Conservation (phyloP, 176 grass and related monocot genomes). For the Carex cristatella region DNA sequence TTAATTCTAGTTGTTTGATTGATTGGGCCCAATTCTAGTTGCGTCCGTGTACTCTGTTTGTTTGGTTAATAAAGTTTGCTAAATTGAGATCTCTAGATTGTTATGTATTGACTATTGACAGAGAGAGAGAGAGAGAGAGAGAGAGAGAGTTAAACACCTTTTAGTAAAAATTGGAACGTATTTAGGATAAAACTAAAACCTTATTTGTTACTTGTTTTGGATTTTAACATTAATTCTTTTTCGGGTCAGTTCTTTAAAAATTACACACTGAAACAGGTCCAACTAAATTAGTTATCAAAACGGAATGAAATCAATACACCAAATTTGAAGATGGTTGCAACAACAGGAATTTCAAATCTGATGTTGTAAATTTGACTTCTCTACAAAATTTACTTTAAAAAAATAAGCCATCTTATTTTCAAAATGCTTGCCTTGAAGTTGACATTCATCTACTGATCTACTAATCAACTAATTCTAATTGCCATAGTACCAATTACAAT, state of each 20-base stretch:
- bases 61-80: too few species aligned
- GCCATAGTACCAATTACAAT: not conserved
- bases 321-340: not conserved
- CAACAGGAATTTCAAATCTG: not conserved
- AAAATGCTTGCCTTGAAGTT: not conserved
- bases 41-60: too few species aligned
- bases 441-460: not conserved
- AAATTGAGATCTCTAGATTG: too few species aligned
- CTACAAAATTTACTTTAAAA: not conserved
- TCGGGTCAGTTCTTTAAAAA: not conserved
- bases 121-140: too few species aligned
- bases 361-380: not conserved
- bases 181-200: too few species aligned
- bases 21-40: too few species aligned
- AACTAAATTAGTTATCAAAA: not conserved
- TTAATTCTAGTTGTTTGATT: too few species aligned
- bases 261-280: not conserved
- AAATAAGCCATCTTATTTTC: not conserved
- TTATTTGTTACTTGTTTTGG: not conserved
- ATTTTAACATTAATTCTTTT: not conserved
- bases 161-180: too few species aligned
- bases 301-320: not conserved
- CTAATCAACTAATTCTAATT: not conserved
- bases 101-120: too few species aligned
- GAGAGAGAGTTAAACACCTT: too few species aligned